phyloP scores from a whole-genome alignment of 192 early-diverging fungal species.

The Diversispora eburnea region DNA sequence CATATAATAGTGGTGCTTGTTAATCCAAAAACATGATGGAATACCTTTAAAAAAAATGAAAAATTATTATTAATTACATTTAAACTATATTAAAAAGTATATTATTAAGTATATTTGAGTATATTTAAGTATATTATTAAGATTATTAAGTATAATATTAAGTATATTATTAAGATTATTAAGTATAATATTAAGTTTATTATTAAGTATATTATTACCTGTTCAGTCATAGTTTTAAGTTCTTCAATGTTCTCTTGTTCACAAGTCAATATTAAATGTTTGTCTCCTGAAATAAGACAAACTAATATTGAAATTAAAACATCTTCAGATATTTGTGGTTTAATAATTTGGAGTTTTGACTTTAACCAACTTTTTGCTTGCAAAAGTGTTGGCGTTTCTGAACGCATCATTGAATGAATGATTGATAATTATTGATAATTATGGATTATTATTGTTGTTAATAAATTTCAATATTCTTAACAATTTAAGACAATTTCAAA shows the following conservation, averaged over 20 bases:
- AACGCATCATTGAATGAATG: background rate
- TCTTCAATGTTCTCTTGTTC: conserved; percentile 39
- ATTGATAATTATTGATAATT: too few relatives aligned
- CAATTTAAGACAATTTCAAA: too few relatives aligned
- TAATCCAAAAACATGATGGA: conserved; percentile 15
- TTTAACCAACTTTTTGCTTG: conserved; percentile 45
- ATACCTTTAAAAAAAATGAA: conserved; percentile 6
- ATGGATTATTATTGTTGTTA: too few relatives aligned
- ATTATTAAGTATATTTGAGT: background rate
- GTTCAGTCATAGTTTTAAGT: conserved; percentile 44
- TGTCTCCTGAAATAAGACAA: conserved; percentile 48
- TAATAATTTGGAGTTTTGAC: conserved; percentile 41
- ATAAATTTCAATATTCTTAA: too few relatives aligned
- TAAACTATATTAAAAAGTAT: background rate
- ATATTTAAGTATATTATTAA: background rate
- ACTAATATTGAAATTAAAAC: conserved; percentile 54
- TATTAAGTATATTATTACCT: conserved; percentile 32
- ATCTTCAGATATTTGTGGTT: conserved; percentile 48
- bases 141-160: background rate
- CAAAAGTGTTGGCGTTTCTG: conserved; percentile 18
- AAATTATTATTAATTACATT: background rate
- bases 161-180: background rate
- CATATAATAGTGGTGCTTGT: conserved; percentile 20
- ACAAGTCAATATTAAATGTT: conserved; percentile 49
- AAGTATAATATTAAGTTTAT: background rate